A percentile compares a stretch with the other conserved stretches of the same genome.
Conservation (phyloP, 257 asterid genomes). For the Eustoma russellianum region DNA sequence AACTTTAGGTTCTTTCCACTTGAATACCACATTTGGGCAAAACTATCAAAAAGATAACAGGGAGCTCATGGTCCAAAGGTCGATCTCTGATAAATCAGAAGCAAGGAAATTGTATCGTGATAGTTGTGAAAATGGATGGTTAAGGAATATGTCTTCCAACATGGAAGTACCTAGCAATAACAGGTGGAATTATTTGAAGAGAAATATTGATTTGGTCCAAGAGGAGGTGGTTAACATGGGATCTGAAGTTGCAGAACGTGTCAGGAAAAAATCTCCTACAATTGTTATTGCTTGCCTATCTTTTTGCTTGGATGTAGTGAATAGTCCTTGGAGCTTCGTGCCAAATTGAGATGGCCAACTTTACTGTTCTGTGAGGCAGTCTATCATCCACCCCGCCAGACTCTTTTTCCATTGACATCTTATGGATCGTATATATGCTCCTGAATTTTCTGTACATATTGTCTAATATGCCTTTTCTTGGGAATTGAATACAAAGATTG, state of each 20-base stretch:
- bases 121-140: constrained; percentile 27
- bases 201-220: constrained; percentile 31
- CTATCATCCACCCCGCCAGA: no score
- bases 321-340: constrained; percentile 67
- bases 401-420: no score
- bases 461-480: no score
- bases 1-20: no score
- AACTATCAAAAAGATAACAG: constrained; percentile 12
- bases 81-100: constrained; percentile 9
- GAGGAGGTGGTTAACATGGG: constrained; percentile 51
- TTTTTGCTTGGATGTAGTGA: constrained; percentile 49
- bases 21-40: constrained; percentile 8
- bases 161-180: constrained; percentile 38
- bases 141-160: constrained; percentile 26
- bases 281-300: constrained; percentile 42
- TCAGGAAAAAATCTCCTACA: constrained; percentile 35
- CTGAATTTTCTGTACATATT: no score
- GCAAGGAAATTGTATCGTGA: constrained; percentile 10
- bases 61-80: constrained; percentile 2
- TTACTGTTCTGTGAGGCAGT: no score
- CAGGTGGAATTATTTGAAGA: constrained; percentile 30
- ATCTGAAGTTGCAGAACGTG: constrained; percentile 29
- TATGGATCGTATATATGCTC: no score
- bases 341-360: constrained; percentile 7
- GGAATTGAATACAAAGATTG: no score